phyloP scores from a whole-genome alignment of 164 flowering plant species.

The Aristolochia contorta region DNA sequence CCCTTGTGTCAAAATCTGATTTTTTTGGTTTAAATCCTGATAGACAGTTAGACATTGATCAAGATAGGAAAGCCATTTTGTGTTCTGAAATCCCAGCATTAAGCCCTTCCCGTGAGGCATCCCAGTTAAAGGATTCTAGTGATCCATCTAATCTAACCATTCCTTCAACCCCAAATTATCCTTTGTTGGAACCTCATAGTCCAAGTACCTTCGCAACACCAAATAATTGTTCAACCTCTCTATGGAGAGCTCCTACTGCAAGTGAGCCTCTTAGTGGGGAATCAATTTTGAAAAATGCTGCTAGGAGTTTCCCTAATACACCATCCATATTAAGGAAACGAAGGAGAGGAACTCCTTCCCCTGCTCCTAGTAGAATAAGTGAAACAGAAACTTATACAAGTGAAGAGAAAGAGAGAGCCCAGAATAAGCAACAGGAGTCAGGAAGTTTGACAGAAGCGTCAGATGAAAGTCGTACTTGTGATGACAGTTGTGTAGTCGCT shows the following conservation, averaged over 20 bases:
- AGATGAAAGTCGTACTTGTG: constrained; percentile 20
- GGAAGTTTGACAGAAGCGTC: constrained; percentile 17
- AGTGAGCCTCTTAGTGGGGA: constrained; percentile 37
- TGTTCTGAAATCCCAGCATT: background rate
- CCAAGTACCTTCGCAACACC: constrained; percentile 32
- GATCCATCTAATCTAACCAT: background rate
- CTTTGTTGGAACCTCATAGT: background rate
- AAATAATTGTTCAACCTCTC: constrained; percentile 52
- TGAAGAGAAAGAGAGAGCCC: constrained; percentile 17
- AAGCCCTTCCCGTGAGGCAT: background rate
- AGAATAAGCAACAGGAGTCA: constrained; percentile 14
- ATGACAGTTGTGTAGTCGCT: constrained; percentile 8
- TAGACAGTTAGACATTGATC: constrained; percentile 14
- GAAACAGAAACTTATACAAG: constrained; percentile 12
- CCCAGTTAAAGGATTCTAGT: background rate
- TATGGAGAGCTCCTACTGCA: constrained; percentile 25
- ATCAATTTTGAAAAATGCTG: constrained; percentile 69
- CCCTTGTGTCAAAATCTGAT: constrained; percentile 21
- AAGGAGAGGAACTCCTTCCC: constrained; percentile 25
- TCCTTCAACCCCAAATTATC: background rate
- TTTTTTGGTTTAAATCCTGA: constrained; percentile 21
- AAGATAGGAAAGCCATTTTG: constrained; percentile 19
- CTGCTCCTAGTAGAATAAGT: constrained; percentile 4
- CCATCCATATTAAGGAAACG: constrained; percentile 88
- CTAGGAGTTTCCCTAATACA: constrained; percentile 67